Base-by-base conservation (phyloP, 2,329 filamentous ascomycete genomes). In the Pseudocercospora eumusae region DNA sequence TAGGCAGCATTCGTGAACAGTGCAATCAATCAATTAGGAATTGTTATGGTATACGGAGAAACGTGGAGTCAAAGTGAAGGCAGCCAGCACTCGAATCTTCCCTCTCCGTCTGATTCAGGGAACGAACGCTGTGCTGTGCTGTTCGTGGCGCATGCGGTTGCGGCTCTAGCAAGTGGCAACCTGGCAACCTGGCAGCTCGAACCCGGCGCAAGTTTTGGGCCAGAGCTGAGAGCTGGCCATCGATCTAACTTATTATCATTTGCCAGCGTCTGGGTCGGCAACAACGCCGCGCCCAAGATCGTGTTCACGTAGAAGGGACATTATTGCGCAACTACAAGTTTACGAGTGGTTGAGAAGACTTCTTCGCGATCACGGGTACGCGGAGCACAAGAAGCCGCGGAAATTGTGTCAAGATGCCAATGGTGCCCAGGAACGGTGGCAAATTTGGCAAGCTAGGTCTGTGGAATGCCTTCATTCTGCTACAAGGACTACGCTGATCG, bases 371-470 rank as follows among this genome's bases (percentile, higher is more conserved):
- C 52, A 53, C 23, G 23, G 10, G 13, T 54, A 54, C 50, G 50
- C 25, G 18, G 27, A 15, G 50, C 4, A 31, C 23, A 27, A 20
- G 50, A 31, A 20, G 50, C 31, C 50, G 21, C 25, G 50, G 50
- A 54, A 33, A 54, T 54, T 54, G 42, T 45, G 21, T 20, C 47
- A 50, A 50, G 47, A 27, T 27, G 31, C n/a, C n/a, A n/a, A n/a
- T n/a, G n/a, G 18, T 18, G 53, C 31, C 15, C 53, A 56, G 36
- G 53, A 56, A 56, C 36, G 31, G 28, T 56, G 53, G 53, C 28
- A 56, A 56, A 56, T 40, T 49, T n/a, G 55, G 45, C 56, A 47
- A 58, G 42, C 13, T 47, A 36, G 42, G 27, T 36, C 21, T 25
- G 25, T n/a, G 54, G 33, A 36, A 28, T 40, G 27, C 27, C 42